Conservation (phyloP, 495 filamentous ascomycete genomes). For the Rhypophila decipiens region DNA sequence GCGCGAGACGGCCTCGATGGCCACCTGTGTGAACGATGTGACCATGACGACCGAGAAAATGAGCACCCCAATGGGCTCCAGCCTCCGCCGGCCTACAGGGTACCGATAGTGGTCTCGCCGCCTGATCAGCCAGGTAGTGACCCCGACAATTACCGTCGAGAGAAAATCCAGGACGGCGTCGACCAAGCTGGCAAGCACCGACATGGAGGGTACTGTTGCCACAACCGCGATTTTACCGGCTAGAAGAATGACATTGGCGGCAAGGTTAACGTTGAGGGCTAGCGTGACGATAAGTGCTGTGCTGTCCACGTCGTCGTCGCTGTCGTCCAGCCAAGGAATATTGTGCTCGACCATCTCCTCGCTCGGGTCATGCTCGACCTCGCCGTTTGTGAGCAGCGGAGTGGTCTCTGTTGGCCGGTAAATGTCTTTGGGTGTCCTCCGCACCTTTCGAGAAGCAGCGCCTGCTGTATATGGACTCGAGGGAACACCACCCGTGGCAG, state of each 20-base stretch:
- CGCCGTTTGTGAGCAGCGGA: conserved; percentile 46
- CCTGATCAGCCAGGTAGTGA: conserved; percentile 68
- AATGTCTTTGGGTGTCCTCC: conserved; percentile 73
- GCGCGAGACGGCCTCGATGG: conserved; percentile 60
- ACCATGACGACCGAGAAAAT: conserved; percentile 83
- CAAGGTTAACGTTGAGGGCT: conserved; percentile 80
- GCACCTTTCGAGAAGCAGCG: conserved; percentile 27
- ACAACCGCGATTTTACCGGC: conserved; percentile 76
- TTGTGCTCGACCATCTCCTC: conserved; percentile 31
- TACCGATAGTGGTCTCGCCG: conserved; percentile 74
- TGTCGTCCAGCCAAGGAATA: conserved; percentile 49
- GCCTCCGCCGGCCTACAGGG: conserved; percentile 65
- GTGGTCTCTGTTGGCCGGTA: conserved; percentile 71
- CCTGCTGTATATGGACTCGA: conserved; percentile 1
- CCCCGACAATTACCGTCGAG: conserved; percentile 80
- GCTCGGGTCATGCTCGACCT: conserved; percentile 10
- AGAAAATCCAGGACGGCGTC: conserved; percentile 85
- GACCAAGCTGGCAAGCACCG: conserved; percentile 81
- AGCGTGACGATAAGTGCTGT: conserved; percentile 61
- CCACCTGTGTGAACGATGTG: conserved; percentile 82
- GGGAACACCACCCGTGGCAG: conserved; percentile 6
- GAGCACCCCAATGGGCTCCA: conserved; percentile 75
- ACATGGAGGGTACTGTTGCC: conserved; percentile 72
- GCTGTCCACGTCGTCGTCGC: conserved; percentile 55
- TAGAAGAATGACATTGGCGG: conserved; percentile 75